Percentiles rank a stretch among this genome's conserved stretches.
These are phyloP conservation scores for Fusarium equiseti DNA, from an alignment of 2,329 filamentous ascomycete species.

Conservation along the genomic window DNA sequence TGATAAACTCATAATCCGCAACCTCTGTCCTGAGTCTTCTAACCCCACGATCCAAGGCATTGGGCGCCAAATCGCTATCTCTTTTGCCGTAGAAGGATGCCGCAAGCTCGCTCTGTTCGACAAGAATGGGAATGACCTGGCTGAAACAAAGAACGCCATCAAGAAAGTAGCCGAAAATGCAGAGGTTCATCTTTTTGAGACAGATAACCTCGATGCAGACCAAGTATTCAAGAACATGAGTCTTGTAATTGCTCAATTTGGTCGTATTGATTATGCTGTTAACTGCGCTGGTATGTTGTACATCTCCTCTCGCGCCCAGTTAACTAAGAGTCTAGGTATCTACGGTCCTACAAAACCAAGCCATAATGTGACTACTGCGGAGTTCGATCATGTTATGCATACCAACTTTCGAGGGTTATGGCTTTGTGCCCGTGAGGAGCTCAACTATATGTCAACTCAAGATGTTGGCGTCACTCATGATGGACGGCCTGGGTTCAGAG, in stretches of 20 bases:
- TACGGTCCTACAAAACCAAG: conserved; percentile 54
- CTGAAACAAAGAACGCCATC: conserved; percentile 48
- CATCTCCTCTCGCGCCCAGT: background rate
- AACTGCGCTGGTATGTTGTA: conserved; percentile 56
- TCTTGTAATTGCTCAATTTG: conserved; percentile 51
- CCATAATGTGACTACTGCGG: conserved; percentile 50
- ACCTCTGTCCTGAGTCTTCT: background rate
- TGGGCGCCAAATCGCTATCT: conserved; percentile 50
- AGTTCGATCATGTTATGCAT: conserved; percentile 58
- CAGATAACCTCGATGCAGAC: conserved; percentile 53
- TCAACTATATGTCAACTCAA: conserved; percentile 59
- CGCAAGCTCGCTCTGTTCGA: conserved; percentile 57
- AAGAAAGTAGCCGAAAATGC: background rate
- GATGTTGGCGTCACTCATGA: conserved; percentile 57
- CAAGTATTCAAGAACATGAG: conserved; percentile 53
- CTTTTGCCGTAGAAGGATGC: conserved; percentile 60
- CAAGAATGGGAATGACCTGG: conserved; percentile 49
- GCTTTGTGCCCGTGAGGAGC: conserved; percentile 58
- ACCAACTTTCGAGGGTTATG: conserved; percentile 61
- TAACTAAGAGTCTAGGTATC: conserved; percentile 47
- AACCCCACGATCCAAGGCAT: conserved; percentile 13
- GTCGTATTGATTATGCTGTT: conserved; percentile 60
- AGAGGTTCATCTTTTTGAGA: conserved; percentile 41
- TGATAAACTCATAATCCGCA: fast-evolving
- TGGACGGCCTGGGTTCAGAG: conserved; percentile 54